A percentile compares a stretch with the other conserved stretches of the same genome.
phyloP scores from a whole-genome alignment of 2,329 filamentous ascomycete genomes.

The Penicillium polonicum region DNA sequence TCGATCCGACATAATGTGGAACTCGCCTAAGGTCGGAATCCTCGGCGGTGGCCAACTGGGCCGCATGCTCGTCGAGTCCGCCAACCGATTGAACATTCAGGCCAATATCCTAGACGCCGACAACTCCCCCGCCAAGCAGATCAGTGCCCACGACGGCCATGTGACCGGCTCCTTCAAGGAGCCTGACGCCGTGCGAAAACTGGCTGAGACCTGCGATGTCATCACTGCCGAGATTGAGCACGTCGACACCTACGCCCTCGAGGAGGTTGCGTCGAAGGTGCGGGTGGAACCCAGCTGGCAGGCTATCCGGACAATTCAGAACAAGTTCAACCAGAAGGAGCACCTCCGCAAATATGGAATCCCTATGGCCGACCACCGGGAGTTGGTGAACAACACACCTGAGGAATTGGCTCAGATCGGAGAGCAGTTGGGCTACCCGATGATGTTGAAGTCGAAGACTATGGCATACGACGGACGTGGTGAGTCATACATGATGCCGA shows the following conservation, averaged over 20 bases:
- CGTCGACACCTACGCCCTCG: constrained; percentile 83
- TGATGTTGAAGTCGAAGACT: constrained; percentile 89
- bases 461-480: constrained; percentile 90
- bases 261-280: constrained; percentile 71
- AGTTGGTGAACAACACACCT: constrained; percentile 60
- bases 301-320: constrained; percentile 84
- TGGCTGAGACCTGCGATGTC: constrained; percentile 75
- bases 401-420: constrained; percentile 64
- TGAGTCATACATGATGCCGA: constrained; percentile 39
- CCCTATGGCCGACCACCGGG: constrained; percentile 68
- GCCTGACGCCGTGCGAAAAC: constrained; percentile 69
- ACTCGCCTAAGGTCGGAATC: constrained; percentile 49
- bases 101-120: constrained; percentile 76
- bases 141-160: constrained; percentile 71
- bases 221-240: constrained; percentile 95
- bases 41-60: constrained; percentile 73
- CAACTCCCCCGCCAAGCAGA: constrained; percentile 78
- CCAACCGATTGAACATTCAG: constrained; percentile 72
- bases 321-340: constrained; percentile 89
- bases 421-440: constrained; percentile 70
- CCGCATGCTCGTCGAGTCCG: constrained; percentile 91
- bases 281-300: constrained; percentile 78
- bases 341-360: constrained; percentile 68
- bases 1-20: constrained; percentile 35
- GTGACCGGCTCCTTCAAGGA: constrained; percentile 88